Percentiles rank a stretch among this genome's conserved stretches.
Conservation (phyloP, 2,329 filamentous ascomycete species). For the Geosmithia flava region DNA sequence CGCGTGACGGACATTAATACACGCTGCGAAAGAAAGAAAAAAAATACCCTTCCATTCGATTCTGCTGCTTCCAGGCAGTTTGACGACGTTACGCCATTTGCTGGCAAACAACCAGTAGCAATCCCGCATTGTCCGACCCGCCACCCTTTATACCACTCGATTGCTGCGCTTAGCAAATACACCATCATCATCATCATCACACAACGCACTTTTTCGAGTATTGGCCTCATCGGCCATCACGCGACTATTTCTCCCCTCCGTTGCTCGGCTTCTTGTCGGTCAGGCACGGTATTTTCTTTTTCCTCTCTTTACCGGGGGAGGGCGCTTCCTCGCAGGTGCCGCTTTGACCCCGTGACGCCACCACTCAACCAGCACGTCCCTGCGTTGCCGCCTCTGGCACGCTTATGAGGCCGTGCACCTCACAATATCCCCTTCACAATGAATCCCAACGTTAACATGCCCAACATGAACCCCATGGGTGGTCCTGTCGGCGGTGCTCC, state of each 20-base stretch:
- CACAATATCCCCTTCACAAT: conserved; percentile 17
- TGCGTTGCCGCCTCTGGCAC: neutral
- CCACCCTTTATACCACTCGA: neutral
- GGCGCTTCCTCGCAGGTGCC: neutral
- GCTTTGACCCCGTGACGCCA: conserved; percentile 1
- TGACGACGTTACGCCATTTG: neutral
- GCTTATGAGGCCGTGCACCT: neutral
- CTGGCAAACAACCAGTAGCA: neutral
- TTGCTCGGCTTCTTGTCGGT: neutral
- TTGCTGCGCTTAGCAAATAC: neutral
- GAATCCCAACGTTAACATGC: conserved; percentile 52
- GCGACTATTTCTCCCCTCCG: neutral
- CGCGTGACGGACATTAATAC: neutral
- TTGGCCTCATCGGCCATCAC: neutral
- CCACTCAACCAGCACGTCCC: neutral
- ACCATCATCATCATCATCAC: neutral
- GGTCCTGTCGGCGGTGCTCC: conserved; percentile 49
- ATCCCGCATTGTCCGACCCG: neutral
- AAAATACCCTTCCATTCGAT: neutral
- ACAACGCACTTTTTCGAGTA: neutral
- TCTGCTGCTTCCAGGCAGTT: neutral
- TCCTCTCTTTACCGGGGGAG: neutral
- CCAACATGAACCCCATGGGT: conserved; percentile 57
- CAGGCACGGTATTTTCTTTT: neutral
- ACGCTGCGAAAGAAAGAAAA: too few species aligned